Conservation (phyloP, 129 eudicot genomes). For the Pulicaria dysenterica region DNA sequence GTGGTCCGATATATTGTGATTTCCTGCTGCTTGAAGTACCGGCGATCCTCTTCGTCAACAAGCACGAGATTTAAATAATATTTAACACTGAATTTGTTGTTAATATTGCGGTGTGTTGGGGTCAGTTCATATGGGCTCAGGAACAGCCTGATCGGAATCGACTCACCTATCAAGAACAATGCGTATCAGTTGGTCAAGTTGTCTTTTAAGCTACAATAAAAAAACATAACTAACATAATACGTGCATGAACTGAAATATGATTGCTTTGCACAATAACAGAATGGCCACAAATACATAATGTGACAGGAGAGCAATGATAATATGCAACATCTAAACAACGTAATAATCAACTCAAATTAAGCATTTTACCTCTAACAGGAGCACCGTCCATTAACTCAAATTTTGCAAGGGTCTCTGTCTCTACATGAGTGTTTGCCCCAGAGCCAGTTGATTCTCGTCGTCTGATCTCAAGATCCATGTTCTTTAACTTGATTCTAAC, state of each 20-base stretch:
- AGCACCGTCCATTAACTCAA: conserved; percentile 97
- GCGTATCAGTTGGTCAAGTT: background rate
- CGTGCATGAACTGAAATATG: no score
- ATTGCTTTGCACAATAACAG: no score
- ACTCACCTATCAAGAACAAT: conserved; percentile 47
- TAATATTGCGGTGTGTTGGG: conserved; percentile 69
- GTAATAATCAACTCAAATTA: no score
- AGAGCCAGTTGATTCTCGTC: conserved; percentile 94
- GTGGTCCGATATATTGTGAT: conserved; percentile 66
- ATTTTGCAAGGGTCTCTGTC: conserved; percentile 95
- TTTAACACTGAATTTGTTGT: conserved; percentile 88
- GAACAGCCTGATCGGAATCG: conserved; percentile 80
- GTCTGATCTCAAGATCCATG: conserved; percentile 97
- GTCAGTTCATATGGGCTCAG: conserved; percentile 87
- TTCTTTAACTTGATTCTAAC: conserved; percentile 92
- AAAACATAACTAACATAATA: background rate
- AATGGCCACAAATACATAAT: no score
- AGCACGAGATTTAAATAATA: conserved; percentile 80
- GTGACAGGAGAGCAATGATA: no score
- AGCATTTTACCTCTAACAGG: conserved; percentile 80
- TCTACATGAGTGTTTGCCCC: conserved; percentile 97
- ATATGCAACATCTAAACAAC: no score
- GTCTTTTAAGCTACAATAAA: no score
- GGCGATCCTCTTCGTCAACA: conserved; percentile 84
- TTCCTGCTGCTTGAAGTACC: conserved; percentile 88